A percentile compares a stretch with the other conserved stretches of the same genome.
These are phyloP conservation scores for Thalassiosira oceanica DNA, from an alignment of 352 stramenopile species.

Conservation along the genomic window DNA sequence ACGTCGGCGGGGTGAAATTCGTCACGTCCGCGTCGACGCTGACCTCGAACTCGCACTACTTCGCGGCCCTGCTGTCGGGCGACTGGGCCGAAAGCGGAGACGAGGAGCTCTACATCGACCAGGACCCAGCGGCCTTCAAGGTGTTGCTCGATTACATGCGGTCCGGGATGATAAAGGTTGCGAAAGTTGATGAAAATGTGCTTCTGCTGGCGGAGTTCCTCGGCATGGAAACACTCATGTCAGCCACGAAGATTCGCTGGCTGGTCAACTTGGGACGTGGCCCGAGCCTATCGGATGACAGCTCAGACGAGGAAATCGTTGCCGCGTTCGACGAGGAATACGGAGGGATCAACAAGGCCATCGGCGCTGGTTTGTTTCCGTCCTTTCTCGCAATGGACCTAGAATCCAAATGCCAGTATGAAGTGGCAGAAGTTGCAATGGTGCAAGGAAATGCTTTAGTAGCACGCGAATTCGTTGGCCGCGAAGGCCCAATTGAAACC, in stretches of 20 bases:
- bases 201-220: slow-evolving; percentile 16
- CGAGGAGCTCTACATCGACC: slow-evolving; percentile 12
- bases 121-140: slow-evolving; percentile 15
- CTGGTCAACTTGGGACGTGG: slow-evolving; percentile 18
- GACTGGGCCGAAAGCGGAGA: slow-evolving; percentile 1
- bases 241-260: slow-evolving; percentile 13
- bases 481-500: no score
- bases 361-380: slow-evolving; percentile 1
- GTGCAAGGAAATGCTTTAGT: no score
- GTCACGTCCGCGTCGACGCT: slow-evolving; percentile 1
- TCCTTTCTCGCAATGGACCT: no score
- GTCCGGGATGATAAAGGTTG: slow-evolving; percentile 10
- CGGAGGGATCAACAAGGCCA: slow-evolving; percentile 11
- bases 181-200: slow-evolving; percentile 8
- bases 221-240: slow-evolving; percentile 8
- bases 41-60: slow-evolving; percentile 14
- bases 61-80: slow-evolving; percentile 11
- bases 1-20: slow-evolving; percentile 4
- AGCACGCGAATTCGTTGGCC: no score
- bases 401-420: background rate
- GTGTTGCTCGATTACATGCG: slow-evolving; percentile 26
- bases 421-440: no score
- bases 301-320: slow-evolving; percentile 4
- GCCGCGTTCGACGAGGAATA: slow-evolving; percentile 8
- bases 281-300: slow-evolving; percentile 3